These are phyloP conservation scores for Tolypocladium sp. DNA, from an alignment of 2,329 filamentous ascomycete species.

Conservation along the genomic window DNA sequence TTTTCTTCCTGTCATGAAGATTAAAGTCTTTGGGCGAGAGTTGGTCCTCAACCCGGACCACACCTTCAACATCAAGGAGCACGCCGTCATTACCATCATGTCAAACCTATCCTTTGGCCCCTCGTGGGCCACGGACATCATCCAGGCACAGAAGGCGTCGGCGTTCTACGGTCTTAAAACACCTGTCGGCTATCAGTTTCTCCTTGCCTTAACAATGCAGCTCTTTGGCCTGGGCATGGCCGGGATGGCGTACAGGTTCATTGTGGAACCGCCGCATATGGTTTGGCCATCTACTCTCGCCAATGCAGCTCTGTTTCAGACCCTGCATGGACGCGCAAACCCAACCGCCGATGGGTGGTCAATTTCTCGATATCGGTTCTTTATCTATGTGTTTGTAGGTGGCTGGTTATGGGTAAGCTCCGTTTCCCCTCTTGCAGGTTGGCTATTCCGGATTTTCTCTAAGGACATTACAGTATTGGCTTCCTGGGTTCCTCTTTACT, in stretches of 20 bases:
- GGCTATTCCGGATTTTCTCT: constrained; percentile 27
- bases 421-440: constrained; percentile 17
- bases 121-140: constrained; percentile 1
- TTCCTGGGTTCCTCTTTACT: constrained; percentile 40
- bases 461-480: constrained; percentile 35
- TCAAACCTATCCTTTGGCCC: background rate
- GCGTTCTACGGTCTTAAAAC: constrained; percentile 22
- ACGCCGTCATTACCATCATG: constrained; percentile 39
- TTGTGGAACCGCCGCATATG: constrained; percentile 51
- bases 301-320: constrained; percentile 37
- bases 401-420: background rate
- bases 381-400: constrained; percentile 14
- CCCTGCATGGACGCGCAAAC: constrained; percentile 33
- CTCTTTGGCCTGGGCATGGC: constrained; percentile 54
- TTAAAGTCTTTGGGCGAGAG: constrained; percentile 29
- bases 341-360: constrained; percentile 31
- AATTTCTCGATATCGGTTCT: constrained; percentile 36
- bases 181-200: constrained; percentile 46
- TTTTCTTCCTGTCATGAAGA: constrained; percentile 27
- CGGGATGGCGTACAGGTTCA: constrained; percentile 44
- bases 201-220: constrained; percentile 50
- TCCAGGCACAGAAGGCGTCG: background rate
- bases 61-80: constrained; percentile 22
- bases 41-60: constrained; percentile 34
- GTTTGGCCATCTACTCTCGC: constrained; percentile 47